A percentile compares a stretch with the other conserved stretches of the same genome.
Evolutionary conservation across 371 early-diverging fungal genomes (phyloP).

Genomic region (Mortierella sp.): DNA sequence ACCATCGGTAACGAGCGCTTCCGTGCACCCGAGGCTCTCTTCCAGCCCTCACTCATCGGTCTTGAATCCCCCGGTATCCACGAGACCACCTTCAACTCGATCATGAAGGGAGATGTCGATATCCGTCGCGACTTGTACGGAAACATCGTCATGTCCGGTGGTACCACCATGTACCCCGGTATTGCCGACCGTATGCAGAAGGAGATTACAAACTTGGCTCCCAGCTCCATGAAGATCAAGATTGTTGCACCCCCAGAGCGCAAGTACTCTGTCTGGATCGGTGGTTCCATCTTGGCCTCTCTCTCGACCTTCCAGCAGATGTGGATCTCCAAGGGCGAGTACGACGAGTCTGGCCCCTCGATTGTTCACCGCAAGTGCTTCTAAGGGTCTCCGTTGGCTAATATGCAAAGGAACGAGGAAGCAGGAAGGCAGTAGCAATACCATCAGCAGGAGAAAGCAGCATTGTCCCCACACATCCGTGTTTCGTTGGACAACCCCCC

Average conservation of each 20-base stretch:
- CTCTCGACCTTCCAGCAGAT: constrained; percentile 77
- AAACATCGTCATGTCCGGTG: constrained; percentile 94
- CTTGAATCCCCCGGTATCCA: constrained; percentile 91
- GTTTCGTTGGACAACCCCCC: too few species aligned
- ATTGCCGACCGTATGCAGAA: constrained; percentile 93
- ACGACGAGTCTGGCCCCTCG: constrained; percentile 97
- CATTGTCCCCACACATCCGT: too few species aligned
- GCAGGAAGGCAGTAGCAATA: not conserved
- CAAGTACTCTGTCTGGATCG: constrained; percentile 98
- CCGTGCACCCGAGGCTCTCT: constrained; percentile 86
- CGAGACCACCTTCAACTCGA: constrained; percentile 89
- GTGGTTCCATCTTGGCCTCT: constrained; percentile 94
- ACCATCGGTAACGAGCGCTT: constrained; percentile 79
- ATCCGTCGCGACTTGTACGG: constrained; percentile 86
- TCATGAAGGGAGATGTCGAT: constrained; percentile 92
- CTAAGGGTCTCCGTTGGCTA: constrained; percentile 64
- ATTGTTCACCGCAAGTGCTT: constrained; percentile 99
- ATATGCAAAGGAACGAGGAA: not conserved
- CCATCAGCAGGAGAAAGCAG: constrained; percentile 1
- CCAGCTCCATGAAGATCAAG: constrained; percentile 93
- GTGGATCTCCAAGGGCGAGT: constrained; percentile 84
- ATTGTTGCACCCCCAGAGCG: constrained; percentile 97
- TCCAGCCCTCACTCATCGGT: constrained; percentile 89
- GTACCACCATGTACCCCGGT: constrained; percentile 86
- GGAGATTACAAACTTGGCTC: constrained; percentile 86